Evolutionary conservation across 2,329 filamentous ascomycete genomes (phyloP).

Genomic region (Dothideomycetidae sp.): DNA sequence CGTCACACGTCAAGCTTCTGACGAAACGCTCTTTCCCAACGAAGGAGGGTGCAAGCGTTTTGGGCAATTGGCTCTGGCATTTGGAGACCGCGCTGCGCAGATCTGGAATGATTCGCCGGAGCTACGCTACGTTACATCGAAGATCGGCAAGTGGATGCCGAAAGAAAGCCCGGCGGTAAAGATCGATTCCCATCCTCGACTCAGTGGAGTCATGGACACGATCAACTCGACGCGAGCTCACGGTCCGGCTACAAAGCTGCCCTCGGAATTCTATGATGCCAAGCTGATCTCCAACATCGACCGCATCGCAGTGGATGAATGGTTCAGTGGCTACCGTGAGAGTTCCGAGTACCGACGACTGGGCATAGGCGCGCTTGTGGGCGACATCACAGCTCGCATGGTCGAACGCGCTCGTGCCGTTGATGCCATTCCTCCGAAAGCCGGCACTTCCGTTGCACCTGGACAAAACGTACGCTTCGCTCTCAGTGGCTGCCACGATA

Average conservation of each 20-base stretch:
- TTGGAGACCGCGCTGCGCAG: slow-evolving; percentile 33
- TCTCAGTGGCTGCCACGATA: slow-evolving; percentile 82
- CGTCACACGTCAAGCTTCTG: slow-evolving; percentile 29
- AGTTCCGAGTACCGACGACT: slow-evolving; percentile 75
- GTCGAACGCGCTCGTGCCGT: slow-evolving; percentile 27
- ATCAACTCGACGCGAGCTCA: slow-evolving; percentile 82
- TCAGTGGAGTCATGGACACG: slow-evolving; percentile 88
- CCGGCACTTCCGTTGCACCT: slow-evolving; percentile 28
- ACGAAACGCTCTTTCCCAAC: slow-evolving; percentile 38
- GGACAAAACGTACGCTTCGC: slow-evolving; percentile 53
- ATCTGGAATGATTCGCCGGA: slow-evolving; percentile 49
- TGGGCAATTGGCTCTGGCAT: slow-evolving; percentile 32
- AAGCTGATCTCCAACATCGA: slow-evolving; percentile 56
- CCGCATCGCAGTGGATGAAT: slow-evolving; percentile 70
- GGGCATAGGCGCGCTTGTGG: slow-evolving; percentile 72
- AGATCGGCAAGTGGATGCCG: slow-evolving; percentile 79
- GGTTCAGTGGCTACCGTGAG: slow-evolving; percentile 79
- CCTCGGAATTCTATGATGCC: slow-evolving; percentile 73
- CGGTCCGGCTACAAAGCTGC: slow-evolving; percentile 62
- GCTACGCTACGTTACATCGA: slow-evolving; percentile 66
- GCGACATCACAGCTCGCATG: slow-evolving; percentile 55
- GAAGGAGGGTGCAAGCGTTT: slow-evolving; percentile 36
- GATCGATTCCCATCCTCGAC: slow-evolving; percentile 68
- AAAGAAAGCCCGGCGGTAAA: slow-evolving; percentile 50
- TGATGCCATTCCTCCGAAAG: slow-evolving; percentile 21